Conservation (phyloP, 2,329 filamentous ascomycete species). For the Neonectria magnoliae region DNA sequence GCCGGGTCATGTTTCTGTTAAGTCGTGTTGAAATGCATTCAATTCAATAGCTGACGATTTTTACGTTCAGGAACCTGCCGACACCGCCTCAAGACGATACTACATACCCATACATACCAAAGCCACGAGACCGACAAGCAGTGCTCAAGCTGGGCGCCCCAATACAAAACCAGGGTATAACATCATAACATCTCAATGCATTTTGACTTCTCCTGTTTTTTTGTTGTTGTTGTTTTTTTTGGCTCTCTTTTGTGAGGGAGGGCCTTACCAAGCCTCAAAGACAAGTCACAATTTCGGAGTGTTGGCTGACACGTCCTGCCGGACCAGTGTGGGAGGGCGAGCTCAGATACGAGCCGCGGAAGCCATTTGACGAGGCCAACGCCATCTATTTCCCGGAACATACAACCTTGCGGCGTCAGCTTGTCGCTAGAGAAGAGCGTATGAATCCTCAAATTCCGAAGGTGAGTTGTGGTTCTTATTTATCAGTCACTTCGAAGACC, state of each 20-base stretch:
- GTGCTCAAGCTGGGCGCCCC: neutral
- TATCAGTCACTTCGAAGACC: neutral
- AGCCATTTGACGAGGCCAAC: constrained; percentile 7
- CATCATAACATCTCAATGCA: neutral
- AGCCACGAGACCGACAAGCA: neutral
- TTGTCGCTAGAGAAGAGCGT: constrained; percentile 34
- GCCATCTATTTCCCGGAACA: neutral
- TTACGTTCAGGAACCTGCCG: neutral
- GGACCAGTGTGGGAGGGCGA: constrained; percentile 4
- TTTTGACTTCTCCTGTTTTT: neutral
- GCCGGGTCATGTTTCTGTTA: neutral
- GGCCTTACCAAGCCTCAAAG: neutral
- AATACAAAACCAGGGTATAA: constrained; percentile 11
- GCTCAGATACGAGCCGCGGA: constrained; percentile 22
- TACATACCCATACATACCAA: neutral
- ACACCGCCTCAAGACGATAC: neutral
- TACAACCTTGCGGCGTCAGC: constrained; percentile 26
- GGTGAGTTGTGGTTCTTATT: constrained; percentile 33
- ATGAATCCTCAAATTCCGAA: constrained; percentile 48
- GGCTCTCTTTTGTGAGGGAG: too few species aligned
- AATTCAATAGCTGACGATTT: neutral
- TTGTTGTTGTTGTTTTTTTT: too few species aligned
- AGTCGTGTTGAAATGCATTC: neutral
- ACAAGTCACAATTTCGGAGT: neutral
- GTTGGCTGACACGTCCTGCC: neutral